phyloP scores from a whole-genome alignment of 768 basidiomycete species.

The Chalciporus chontae region DNA sequence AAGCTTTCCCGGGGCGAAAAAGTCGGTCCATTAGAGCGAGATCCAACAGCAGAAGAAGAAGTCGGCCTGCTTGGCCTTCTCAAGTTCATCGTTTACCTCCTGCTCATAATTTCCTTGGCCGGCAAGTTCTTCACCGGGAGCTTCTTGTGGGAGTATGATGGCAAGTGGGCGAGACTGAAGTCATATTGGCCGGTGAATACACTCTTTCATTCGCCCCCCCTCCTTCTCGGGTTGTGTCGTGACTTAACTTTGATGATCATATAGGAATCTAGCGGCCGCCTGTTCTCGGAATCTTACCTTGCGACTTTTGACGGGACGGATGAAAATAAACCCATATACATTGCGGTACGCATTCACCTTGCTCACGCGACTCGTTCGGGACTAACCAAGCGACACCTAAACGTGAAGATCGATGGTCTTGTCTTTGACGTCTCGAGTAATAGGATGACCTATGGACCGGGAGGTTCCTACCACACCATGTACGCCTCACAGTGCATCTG shows the following conservation, averaged over 20 bases:
- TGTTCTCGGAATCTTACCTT: constrained; percentile 74
- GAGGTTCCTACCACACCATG: constrained; percentile 79
- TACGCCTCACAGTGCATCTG: constrained; percentile 28
- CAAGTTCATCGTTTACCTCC: constrained; percentile 60
- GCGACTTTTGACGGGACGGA: constrained; percentile 69
- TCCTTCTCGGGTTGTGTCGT: not conserved
- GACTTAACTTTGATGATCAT: not conserved
- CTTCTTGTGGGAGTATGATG: constrained; percentile 79
- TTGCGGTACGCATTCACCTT: constrained; percentile 59
- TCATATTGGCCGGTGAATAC: constrained; percentile 58
- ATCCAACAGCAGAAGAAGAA: constrained; percentile 68
- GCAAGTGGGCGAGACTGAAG: constrained; percentile 57
- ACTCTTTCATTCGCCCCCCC: not conserved
- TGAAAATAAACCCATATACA: constrained; percentile 66
- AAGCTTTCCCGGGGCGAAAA: constrained; percentile 72
- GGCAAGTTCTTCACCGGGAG: constrained; percentile 88
- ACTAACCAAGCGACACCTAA: constrained; percentile 9
- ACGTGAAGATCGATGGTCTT: constrained; percentile 76
- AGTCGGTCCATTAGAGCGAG: constrained; percentile 68
- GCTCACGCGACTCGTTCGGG: not conserved
- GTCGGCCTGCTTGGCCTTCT: constrained; percentile 62
- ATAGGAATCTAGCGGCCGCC: constrained; percentile 51
- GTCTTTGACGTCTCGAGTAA: constrained; percentile 90
- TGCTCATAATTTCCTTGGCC: constrained; percentile 53
- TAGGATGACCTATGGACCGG: constrained; percentile 77